Conservation (phyloP, 2,329 filamentous ascomycete genomes). For the Alternaria viburni region DNA sequence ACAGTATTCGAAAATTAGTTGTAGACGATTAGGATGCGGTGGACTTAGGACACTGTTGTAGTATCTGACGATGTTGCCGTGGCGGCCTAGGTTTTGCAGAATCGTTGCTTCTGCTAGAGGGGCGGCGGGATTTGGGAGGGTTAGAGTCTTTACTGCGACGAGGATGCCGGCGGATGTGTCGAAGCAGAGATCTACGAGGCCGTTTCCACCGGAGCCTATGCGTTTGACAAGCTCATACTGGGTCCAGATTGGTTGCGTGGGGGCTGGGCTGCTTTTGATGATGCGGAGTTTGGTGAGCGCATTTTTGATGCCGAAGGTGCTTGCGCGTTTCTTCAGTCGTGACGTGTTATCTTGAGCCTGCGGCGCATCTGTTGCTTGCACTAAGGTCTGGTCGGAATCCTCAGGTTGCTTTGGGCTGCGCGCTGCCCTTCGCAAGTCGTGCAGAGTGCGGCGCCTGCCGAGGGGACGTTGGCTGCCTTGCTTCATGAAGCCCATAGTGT, state of each 20-base stretch:
- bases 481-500: not conserved
- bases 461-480: not conserved
- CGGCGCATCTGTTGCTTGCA: not conserved
- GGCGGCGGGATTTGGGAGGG: not conserved
- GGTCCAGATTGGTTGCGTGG: not conserved
- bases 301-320: not conserved
- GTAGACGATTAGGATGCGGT: not conserved
- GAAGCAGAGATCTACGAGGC: not conserved
- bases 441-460: not conserved
- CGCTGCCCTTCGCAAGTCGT: not conserved
- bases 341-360: not conserved
- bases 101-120: not conserved
- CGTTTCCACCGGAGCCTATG: not conserved
- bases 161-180: not conserved
- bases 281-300: not conserved
- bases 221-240: not conserved
- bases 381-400: not conserved
- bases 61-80: conserved; percentile 1
- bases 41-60: not conserved
- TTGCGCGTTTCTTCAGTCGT: not conserved
- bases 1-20: conserved; percentile 1
- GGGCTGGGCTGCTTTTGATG: not conserved
- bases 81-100: not conserved
- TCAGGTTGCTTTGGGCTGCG: not conserved
- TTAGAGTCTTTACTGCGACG: not conserved